These are phyloP conservation scores for Rusavskia elegans DNA, from an alignment of 495 filamentous ascomycete species.

Conservation along the genomic window DNA sequence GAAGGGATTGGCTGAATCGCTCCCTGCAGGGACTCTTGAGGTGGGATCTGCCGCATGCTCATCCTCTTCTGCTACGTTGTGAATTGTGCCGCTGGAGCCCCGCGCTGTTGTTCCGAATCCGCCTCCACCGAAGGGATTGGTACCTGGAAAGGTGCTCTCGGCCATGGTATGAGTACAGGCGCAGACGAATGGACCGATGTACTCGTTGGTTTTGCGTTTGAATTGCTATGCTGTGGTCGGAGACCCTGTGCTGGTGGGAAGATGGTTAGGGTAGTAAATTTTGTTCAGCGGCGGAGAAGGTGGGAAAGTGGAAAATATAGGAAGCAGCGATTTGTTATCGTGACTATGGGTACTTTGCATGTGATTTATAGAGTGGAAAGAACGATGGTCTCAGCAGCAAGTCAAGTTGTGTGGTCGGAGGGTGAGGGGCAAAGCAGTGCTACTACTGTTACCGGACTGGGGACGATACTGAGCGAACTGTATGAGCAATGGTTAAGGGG, in stretches of 20 bases:
- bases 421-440: not conserved
- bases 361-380: too few relatives aligned
- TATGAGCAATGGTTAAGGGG: too few relatives aligned
- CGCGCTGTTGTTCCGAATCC: conserved; percentile 12
- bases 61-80: conserved; percentile 13
- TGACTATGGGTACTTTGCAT: too few relatives aligned
- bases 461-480: too few relatives aligned
- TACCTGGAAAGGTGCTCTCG: conserved; percentile 11
- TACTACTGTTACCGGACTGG: not conserved
- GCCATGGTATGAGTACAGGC: not conserved
- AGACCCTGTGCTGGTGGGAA: too few relatives aligned
- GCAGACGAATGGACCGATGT: too few relatives aligned
- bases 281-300: too few relatives aligned
- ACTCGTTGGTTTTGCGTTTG: too few relatives aligned
- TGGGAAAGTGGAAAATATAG: too few relatives aligned
- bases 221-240: too few relatives aligned
- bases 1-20: not conserved
- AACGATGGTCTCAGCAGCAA: not conserved
- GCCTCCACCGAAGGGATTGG: conserved; percentile 18
- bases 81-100: conserved; percentile 7
- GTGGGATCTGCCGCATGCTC: conserved; percentile 14
- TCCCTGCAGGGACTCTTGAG: not conserved
- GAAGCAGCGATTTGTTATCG: too few relatives aligned
- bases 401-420: not conserved
- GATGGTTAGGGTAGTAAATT: too few relatives aligned